Percentiles rank a stretch among this genome's conserved stretches.
Evolutionary conservation across 768 basidiomycete species (phyloP).

Genomic region (Hydnum rufescens): DNA sequence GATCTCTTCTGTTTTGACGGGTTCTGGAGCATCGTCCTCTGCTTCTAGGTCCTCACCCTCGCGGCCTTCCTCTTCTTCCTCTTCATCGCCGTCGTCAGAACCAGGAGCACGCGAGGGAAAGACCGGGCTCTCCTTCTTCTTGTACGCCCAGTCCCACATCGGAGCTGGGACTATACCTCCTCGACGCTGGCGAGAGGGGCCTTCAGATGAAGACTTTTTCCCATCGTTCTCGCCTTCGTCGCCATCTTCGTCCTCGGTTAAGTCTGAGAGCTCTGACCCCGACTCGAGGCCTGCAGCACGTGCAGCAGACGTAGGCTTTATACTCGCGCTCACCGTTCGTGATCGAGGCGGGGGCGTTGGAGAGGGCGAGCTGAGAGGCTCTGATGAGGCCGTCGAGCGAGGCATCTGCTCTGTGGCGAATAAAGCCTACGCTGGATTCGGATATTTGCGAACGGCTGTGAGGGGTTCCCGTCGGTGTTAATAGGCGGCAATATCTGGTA

Average conservation of each 20-base stretch:
- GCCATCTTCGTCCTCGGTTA: not conserved
- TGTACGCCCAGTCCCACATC: slow-evolving; percentile 76
- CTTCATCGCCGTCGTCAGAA: slow-evolving; percentile 12
- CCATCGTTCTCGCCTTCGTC: not conserved
- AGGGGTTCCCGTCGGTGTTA: no score
- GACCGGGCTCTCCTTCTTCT: slow-evolving; percentile 21
- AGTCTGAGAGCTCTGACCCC: not conserved
- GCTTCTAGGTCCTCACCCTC: slow-evolving; percentile 6
- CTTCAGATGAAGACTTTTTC: not conserved
- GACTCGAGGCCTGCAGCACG: not conserved
- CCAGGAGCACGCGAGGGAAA: slow-evolving; percentile 15
- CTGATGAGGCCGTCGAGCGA: not conserved
- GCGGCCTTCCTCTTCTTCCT: slow-evolving; percentile 16
- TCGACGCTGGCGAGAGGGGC: slow-evolving; percentile 15
- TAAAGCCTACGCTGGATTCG: not conserved
- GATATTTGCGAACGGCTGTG: no score
- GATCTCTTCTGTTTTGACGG: slow-evolving; percentile 16
- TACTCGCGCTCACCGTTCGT: not conserved
- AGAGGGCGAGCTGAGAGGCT: not conserved
- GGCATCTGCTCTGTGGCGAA: not conserved
- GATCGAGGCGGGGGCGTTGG: not conserved
- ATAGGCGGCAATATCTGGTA: no score
- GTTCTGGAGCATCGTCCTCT: slow-evolving; percentile 13
- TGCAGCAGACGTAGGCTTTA: not conserved
- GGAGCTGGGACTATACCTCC: slow-evolving; percentile 54